Conservation (phyloP, 23 red algal species). For the Gracilaria caudata region DNA sequence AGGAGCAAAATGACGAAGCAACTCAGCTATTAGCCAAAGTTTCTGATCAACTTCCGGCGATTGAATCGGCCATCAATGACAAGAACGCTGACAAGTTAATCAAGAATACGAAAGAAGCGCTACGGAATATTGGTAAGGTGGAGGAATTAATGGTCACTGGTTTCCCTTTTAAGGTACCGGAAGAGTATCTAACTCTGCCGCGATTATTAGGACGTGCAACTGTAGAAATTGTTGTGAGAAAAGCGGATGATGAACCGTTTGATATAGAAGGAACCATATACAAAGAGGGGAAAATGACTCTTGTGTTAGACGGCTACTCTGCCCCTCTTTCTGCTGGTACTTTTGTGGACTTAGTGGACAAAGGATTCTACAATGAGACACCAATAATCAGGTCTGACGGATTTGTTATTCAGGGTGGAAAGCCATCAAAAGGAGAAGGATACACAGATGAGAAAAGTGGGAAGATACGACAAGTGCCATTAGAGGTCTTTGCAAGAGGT, state of each 20-base stretch:
- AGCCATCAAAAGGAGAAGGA: constrained; percentile 83
- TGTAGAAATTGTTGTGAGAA: constrained; percentile 88
- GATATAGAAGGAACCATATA: constrained; percentile 91
- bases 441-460: constrained; percentile 80
- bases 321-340: constrained; percentile 92
- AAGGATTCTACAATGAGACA: constrained; percentile 88
- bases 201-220: constrained; percentile 84
- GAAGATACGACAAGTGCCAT: constrained; percentile 75
- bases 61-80: constrained; percentile 55
- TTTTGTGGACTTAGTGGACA: constrained; percentile 92
- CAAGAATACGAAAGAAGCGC: constrained; percentile 35
- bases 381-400: constrained; percentile 90
- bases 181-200: constrained; percentile 75
- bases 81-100: constrained; percentile 79
- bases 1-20: constrained; percentile 37
- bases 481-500: constrained; percentile 93
- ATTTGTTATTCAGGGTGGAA: constrained; percentile 91
- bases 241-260: constrained; percentile 80
- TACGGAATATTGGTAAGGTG: constrained; percentile 75
- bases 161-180: constrained; percentile 92
- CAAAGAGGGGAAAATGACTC: constrained; percentile 81
- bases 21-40: constrained; percentile 56
- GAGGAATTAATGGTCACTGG: constrained; percentile 82
- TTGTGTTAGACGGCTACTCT: constrained; percentile 93
- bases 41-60: constrained; percentile 25